These are phyloP conservation scores for Colletotrichum aenigma DNA, from an alignment of 2,329 filamentous ascomycete species.

Conservation along the genomic window DNA sequence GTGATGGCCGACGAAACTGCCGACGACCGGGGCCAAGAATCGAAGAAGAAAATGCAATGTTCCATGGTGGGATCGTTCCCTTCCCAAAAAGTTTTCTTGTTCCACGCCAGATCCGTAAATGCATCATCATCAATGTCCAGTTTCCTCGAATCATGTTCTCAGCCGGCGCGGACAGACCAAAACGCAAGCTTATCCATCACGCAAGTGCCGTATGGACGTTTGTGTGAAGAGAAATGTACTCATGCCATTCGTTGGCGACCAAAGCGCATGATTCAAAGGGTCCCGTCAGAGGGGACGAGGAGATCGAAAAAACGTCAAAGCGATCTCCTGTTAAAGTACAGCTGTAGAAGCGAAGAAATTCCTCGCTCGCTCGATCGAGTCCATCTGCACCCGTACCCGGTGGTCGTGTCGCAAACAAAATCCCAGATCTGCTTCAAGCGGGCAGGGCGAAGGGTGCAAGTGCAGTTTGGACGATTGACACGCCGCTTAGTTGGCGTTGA, in stretches of 20 bases:
- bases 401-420: slow-evolving; percentile 11
- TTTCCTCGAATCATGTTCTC: slow-evolving; percentile 18
- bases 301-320: slow-evolving; percentile 34
- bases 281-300: slow-evolving; percentile 20
- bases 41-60: slow-evolving; percentile 12
- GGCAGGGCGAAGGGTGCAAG: slow-evolving; percentile 5
- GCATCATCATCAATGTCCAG: slow-evolving; percentile 21
- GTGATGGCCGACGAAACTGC: neutral
- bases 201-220: slow-evolving; percentile 13
- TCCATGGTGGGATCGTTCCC: slow-evolving; percentile 10
- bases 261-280: slow-evolving; percentile 21
- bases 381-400: slow-evolving; percentile 8
- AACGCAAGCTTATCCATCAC: slow-evolving; percentile 9
- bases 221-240: slow-evolving; percentile 7
- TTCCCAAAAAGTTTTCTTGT: slow-evolving; percentile 4
- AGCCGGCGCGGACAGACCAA: neutral
- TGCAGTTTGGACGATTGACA: slow-evolving; percentile 1
- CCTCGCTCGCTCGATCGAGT: slow-evolving; percentile 1
- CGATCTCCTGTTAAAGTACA: slow-evolving; percentile 36
- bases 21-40: neutral
- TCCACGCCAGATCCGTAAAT: slow-evolving; percentile 21
- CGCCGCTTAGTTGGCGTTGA: slow-evolving; percentile 23
- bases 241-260: slow-evolving; percentile 20
- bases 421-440: slow-evolving; percentile 2
- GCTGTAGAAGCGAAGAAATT: slow-evolving; percentile 34